phyloP scores from a whole-genome alignment of 371 early-diverging fungal species.

The Lichtheimia ornata region DNA sequence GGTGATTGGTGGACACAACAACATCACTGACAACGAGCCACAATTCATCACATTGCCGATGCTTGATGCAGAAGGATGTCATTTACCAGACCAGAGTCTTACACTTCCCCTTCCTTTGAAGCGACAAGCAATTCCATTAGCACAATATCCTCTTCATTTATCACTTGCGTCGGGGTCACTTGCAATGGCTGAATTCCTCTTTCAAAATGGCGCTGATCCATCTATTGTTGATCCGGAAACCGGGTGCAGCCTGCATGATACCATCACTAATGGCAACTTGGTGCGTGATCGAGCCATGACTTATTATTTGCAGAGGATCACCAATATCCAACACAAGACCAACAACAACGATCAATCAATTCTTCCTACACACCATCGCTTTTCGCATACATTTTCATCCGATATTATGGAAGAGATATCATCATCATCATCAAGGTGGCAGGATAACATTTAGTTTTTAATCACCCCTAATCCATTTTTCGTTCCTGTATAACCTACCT shows the following conservation, averaged over 20 bases:
- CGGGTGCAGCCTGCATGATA: slow-evolving; percentile 10
- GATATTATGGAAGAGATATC: no score
- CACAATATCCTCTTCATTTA: slow-evolving; percentile 27
- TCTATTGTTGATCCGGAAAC: slow-evolving; percentile 25
- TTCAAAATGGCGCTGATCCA: slow-evolving; percentile 55
- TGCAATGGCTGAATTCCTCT: slow-evolving; percentile 47
- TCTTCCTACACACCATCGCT: no score
- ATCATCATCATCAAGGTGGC: no score
- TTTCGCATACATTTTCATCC: no score
- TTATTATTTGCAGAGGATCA: no score
- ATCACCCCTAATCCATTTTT: not conserved
- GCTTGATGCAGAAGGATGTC: slow-evolving; percentile 8
- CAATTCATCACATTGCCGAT: slow-evolving; percentile 7
- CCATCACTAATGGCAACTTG: no score
- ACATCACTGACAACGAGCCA: slow-evolving; percentile 1
- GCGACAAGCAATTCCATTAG: not conserved
- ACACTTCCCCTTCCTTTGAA: slow-evolving; percentile 1
- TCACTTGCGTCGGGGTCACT: slow-evolving; percentile 4
- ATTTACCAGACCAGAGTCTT: slow-evolving; percentile 4
- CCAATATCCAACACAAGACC: no score
- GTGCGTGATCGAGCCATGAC: no score
- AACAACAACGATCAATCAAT: no score
- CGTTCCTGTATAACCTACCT: not conserved
- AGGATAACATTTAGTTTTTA: not conserved
- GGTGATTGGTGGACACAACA: not conserved